Evolutionary conservation across 192 early-diverging fungal species (phyloP), one percentile per base, ranked within the genome.

Genomic region (Backusella circina): DNA sequence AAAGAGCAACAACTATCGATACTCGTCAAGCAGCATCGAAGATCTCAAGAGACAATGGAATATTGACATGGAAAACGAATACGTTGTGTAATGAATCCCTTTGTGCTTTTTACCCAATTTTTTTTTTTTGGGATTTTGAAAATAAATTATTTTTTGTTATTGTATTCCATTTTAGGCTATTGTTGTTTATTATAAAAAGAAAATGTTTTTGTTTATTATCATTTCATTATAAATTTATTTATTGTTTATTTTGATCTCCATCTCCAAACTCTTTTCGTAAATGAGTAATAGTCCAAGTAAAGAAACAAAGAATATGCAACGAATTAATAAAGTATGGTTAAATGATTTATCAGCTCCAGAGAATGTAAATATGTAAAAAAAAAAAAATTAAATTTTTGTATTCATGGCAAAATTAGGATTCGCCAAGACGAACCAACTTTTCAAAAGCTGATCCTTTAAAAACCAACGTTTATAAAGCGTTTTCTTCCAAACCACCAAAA

Each of bases 1-100:
- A 28, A 70, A 28, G 28, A 21, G 10, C 7, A 28, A 28, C n/a
- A 28, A 28, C 5, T 30, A 70, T 28, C 37, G 69, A 2, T 47
- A 70, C 26, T 70, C 69, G 3, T 47, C 39, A 30, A 70, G 69
- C 18, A 70, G 39, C 23, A 41, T 70, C 13, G 69, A 70, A 21
- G 67, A 68, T 36, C 23, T 68, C 10, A 68, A 36, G 23, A 26
- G 9, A 5, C 67, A 68, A 4, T 68, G 67, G 67, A 36, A 33
- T 1, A 68, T 12, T 23, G 69, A 70, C 5, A 30, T 44, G 13
- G 23, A 47, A 41, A 44, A 31, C 23, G 23, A 61, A 61, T 61
- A 28, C 9, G 21, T 21, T 38, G 10, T 35, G 30, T 35, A 37
- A 68, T 68, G n/a, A 21, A 13, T 6, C 8, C 26, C 23, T 13